Evolutionary conservation across 768 basidiomycete genomes (phyloP), one percentile per base, ranked within the genome.

Genomic region (Macrolepiota albuminosa): DNA sequence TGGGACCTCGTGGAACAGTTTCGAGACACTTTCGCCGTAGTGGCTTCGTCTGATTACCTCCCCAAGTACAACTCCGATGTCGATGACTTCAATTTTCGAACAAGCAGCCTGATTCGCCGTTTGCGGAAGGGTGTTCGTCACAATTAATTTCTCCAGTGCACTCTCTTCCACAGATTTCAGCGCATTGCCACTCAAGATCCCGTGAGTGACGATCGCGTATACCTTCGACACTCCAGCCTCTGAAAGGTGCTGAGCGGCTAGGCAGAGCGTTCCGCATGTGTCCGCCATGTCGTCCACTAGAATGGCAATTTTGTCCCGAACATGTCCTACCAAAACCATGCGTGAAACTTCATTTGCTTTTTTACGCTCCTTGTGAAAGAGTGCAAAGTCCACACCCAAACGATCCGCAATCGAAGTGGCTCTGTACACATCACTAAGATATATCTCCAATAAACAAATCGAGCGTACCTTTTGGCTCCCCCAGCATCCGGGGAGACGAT

Each of bases 361-460:
- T 79, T 95, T 95, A 61, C 96, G 90, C 80, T 99, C 97, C 71
- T 98, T 95, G 85, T 99, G 97, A 81, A 98, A 98, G 57, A 99
- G 79, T 29, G 97, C 97, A 77, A 99, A 98, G 69, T 98, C 96
- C 59, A 98, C 91, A 54, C 94, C 93, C 61, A 98, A 82, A 50
- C 92, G 86, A 73, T 98, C 96, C 26, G 97, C 96, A 67, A 99
- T 92, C 21, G 95, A 95, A 36, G 96, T 97, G 34, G 95, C 97
- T 73, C 96, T 98, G 75, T 51, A 64, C 4, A 58, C 58, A 56
- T 61, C 58, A 48, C 8, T 61, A 46, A 64, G 49, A 55, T 56
- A 31, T 13, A 56, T 51, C 62, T 61, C 58, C 58, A n/a, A 36
- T 33, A 26, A 61, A 55, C 14, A n/a, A 59, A 43, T 56, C 54